Conservation (phyloP, 179 eudicot genomes). For the Silene coronaria region DNA sequence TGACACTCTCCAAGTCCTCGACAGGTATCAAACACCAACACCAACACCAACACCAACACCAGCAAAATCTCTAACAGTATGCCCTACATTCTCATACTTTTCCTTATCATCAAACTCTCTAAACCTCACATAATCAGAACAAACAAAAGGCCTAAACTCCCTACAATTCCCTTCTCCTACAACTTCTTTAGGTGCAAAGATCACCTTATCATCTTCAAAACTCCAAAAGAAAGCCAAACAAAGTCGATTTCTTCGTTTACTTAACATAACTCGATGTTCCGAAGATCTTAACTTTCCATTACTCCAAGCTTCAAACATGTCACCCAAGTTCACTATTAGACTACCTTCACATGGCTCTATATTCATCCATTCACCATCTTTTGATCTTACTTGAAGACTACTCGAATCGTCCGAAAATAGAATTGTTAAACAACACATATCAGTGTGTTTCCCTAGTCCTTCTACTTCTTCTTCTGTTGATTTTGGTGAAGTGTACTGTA, state of each 20-base stretch:
- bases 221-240: conserved; percentile 84
- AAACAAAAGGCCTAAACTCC: conserved; percentile 54
- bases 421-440: conserved; percentile 72
- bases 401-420: conserved; percentile 64
- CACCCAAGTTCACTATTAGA: conserved; percentile 72
- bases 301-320: conserved; percentile 89
- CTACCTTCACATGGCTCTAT: conserved; percentile 54
- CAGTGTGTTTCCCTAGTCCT: conserved; percentile 89
- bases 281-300: conserved; percentile 65
- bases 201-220: conserved; percentile 74
- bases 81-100: conserved; percentile 37
- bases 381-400: conserved; percentile 80
- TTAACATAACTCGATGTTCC: conserved; percentile 68
- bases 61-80: conserved; percentile 38
- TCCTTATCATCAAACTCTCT: conserved; percentile 35
- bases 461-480: conserved; percentile 43
- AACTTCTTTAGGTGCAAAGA: conserved; percentile 63
- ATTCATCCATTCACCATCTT: conserved; percentile 66
- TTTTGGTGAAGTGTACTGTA: conserved; percentile 49
- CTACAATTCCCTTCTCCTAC: conserved; percentile 54
- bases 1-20: no score
- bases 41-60: conserved; percentile 13
- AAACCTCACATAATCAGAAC: conserved; percentile 46
- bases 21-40: no score
- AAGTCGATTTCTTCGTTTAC: conserved; percentile 45